These are phyloP conservation scores for Tulasnella sp. DNA, from an alignment of 768 basidiomycete genomes.

Conservation along the genomic window DNA sequence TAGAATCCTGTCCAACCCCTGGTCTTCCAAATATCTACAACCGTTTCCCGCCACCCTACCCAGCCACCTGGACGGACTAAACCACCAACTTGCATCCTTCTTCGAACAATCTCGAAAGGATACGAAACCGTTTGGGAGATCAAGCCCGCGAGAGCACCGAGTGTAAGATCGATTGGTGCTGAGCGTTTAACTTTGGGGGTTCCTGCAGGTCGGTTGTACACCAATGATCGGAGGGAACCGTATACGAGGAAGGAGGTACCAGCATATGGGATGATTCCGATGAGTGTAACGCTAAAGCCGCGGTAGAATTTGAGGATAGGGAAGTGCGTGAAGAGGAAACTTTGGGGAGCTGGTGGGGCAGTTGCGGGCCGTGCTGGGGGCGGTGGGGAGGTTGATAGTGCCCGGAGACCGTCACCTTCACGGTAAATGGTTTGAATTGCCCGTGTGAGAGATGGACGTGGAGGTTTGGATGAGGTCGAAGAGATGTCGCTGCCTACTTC, in stretches of 20 bases:
- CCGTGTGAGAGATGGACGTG: slow-evolving; percentile 45
- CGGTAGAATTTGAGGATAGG: slow-evolving; percentile 90
- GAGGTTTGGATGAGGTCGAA: slow-evolving; percentile 45
- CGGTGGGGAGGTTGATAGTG: slow-evolving; percentile 31
- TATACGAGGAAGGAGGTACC: slow-evolving; percentile 92
- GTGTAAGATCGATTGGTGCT: slow-evolving; percentile 63
- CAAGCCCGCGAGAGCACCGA: slow-evolving; percentile 82
- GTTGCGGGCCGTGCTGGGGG: slow-evolving; percentile 31
- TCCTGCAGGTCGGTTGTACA: slow-evolving; percentile 47
- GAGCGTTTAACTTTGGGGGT: slow-evolving; percentile 39
- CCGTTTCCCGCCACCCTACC: slow-evolving; percentile 76
- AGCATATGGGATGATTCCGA: slow-evolving; percentile 93
- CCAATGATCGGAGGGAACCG: slow-evolving; percentile 50
- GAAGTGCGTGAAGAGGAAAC: slow-evolving; percentile 51
- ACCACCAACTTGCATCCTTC: slow-evolving; percentile 94
- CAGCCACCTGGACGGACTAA: slow-evolving; percentile 70
- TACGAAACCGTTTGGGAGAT: slow-evolving; percentile 87
- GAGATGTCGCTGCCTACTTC: slow-evolving; percentile 41
- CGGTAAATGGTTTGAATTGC: slow-evolving; percentile 54
- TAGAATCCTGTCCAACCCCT: slow-evolving; percentile 87
- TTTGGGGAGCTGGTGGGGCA: slow-evolving; percentile 34
- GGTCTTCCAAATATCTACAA: slow-evolving; percentile 56
- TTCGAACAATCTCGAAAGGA: slow-evolving; percentile 87
- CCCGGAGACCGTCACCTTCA: slow-evolving; percentile 46
- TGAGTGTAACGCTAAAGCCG: slow-evolving; percentile 88